Evolutionary conservation across 2,329 filamentous ascomycete genomes (phyloP), one percentile per base, ranked within the genome.

Genomic region (Nectriaceae sp.): DNA sequence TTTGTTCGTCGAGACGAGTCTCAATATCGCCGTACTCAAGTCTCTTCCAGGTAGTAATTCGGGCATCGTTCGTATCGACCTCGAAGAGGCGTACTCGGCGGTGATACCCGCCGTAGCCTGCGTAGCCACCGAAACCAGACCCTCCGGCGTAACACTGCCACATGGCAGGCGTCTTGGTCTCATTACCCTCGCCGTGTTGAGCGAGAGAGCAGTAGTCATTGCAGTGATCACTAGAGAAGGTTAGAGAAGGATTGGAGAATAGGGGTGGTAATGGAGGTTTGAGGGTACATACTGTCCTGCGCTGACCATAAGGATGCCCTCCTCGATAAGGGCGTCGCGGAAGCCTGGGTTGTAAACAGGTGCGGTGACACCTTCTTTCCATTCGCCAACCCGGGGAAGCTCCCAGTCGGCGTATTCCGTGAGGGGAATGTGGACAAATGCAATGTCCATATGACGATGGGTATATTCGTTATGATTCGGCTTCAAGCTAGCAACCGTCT

Each of bases 101-200:
- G 62, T 92, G 80, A 66, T 88, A 97, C 4, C 87, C 88, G 36
- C 85, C 86, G 66, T 97, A 97, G 5, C 93, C 92, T 18, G 88
- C 94, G 66, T 99, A 99, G 0, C 94, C 94, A 46, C 94, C 94
- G 61, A 99, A 96, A 1, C 94, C 94, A 21, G 85, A 83, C 21
- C 89, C 94, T 24, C 94, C 94, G 8, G 86, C 93, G 69, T 97
- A 97, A 75, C 94, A 99, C 92, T 99, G 96, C 94, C 94, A 99
- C 3, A 97, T 74, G 22, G 87, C 81, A 0, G 88, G 85, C 41
- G 78, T 78, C n/a, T 76, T 70, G 19, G 75, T 69, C 35, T 79
- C 71, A 15, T 16, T 19, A 8, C 51, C 61, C 3, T 75, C 65
- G 19, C 64, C 65, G 31, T 67, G 44, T 16, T 65, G 69, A 2